A percentile compares a stretch with the other conserved stretches of the same genome.
phyloP scores from a whole-genome alignment of 1,284 basidiomycete genomes.

The Irpex lacteus region DNA sequence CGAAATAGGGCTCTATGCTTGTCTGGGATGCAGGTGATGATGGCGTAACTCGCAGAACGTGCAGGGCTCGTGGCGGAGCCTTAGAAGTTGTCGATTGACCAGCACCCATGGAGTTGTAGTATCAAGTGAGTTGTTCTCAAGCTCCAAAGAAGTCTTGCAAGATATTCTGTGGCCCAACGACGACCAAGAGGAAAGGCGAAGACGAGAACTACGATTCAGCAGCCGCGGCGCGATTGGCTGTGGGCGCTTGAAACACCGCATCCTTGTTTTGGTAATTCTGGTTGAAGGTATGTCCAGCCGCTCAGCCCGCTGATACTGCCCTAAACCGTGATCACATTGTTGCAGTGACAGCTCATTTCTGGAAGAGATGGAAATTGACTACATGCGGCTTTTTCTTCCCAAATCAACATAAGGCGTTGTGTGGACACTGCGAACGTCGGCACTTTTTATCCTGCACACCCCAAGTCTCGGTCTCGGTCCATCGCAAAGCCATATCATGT shows the following conservation, averaged over 20 bases:
- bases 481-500: background rate
- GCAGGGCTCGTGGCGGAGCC: conserved; percentile 66
- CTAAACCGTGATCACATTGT: no score
- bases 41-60: conserved; percentile 84
- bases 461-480: background rate
- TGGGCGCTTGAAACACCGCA: background rate
- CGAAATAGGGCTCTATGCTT: conserved; percentile 93
- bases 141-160: no score
- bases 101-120: conserved; percentile 55
- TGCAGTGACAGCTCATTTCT: no score
- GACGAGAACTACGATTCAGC: no score
- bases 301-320: no score
- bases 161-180: no score
- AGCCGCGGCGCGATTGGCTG: background rate
- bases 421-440: no score
- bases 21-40: conserved; percentile 84
- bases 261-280: background rate
- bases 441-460: no score
- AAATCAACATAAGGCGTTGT: no score
- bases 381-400: no score
- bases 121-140: background rate
- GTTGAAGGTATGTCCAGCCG: background rate
- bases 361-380: no score
- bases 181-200: no score
- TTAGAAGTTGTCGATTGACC: conserved; percentile 65